phyloP scores from a whole-genome alignment of 805 yeast species.

The Schwanniomyces vanrijiae region DNA sequence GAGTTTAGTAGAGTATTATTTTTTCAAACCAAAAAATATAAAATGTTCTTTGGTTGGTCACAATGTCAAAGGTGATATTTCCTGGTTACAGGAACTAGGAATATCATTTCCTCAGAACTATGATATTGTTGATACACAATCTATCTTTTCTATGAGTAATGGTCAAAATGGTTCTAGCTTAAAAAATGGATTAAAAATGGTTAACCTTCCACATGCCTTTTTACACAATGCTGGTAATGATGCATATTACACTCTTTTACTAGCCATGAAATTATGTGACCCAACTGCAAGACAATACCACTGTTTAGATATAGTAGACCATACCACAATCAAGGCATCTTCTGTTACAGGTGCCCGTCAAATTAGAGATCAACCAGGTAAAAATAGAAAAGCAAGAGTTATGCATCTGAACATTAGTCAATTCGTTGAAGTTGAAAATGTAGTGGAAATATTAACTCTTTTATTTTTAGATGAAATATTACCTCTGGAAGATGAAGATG shows the following conservation, averaged over 20 bases:
- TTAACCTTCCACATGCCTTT: slow-evolving; percentile 54
- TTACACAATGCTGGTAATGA: slow-evolving; percentile 76
- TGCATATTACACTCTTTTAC: slow-evolving; percentile 56
- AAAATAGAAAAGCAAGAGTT: slow-evolving; percentile 4
- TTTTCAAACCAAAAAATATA: slow-evolving; percentile 16
- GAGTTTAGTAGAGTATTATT: slow-evolving; percentile 43
- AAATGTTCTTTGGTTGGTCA: slow-evolving; percentile 55
- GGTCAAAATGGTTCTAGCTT: slow-evolving; percentile 43
- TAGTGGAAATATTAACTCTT: neutral
- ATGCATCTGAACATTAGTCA: slow-evolving; percentile 1
- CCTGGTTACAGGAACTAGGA: slow-evolving; percentile 48
- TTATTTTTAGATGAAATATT: neutral
- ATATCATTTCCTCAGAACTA: slow-evolving; percentile 41
- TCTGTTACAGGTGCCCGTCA: neutral
- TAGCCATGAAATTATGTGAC: slow-evolving; percentile 52
- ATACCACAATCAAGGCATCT: neutral
- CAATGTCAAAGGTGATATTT: slow-evolving; percentile 55
- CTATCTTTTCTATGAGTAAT: slow-evolving; percentile 37
- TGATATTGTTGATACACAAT: slow-evolving; percentile 46
- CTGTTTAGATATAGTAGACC: slow-evolving; percentile 6
- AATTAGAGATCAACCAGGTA: neutral
- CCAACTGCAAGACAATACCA: slow-evolving; percentile 27
- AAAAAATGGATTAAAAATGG: slow-evolving; percentile 43
- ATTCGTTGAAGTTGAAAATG: slow-evolving; percentile 1
- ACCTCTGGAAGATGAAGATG: neutral